These are phyloP conservation scores for Fusarium pseudograminearum DNA, from an alignment of 2,329 filamentous ascomycete species.

Conservation along the genomic window DNA sequence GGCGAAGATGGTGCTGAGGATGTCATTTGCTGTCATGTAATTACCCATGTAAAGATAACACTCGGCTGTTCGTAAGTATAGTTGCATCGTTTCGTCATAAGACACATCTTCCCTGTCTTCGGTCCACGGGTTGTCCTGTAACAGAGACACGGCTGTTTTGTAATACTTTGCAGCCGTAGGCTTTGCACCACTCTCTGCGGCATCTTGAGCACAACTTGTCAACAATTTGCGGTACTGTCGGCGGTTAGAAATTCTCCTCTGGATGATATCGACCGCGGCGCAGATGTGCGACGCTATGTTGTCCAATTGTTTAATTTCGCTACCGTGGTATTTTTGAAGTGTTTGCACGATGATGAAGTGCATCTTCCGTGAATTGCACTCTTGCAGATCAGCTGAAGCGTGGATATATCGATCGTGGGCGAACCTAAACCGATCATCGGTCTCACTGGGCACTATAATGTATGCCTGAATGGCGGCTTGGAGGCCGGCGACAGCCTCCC, in stretches of 20 bases:
- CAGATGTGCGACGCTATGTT: conserved; percentile 85
- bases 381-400: conserved; percentile 76
- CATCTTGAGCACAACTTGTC: conserved; percentile 80
- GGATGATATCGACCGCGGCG: conserved; percentile 80
- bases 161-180: conserved; percentile 88
- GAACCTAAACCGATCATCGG: conserved; percentile 89
- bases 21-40: conserved; percentile 72
- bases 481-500: conserved; percentile 80
- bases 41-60: conserved; percentile 84
- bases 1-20: conserved; percentile 77
- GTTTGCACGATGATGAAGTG: conserved; percentile 89
- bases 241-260: conserved; percentile 69
- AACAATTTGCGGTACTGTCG: conserved; percentile 79
- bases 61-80: conserved; percentile 84
- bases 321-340: conserved; percentile 76
- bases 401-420: conserved; percentile 88
- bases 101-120: conserved; percentile 76
- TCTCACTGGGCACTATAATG: conserved; percentile 83
- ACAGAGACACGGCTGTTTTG: conserved; percentile 77
- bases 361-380: conserved; percentile 81
- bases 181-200: conserved; percentile 84
- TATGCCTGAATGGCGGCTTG: conserved; percentile 84
- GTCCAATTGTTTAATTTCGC: conserved; percentile 74
- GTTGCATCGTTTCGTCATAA: conserved; percentile 86
- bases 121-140: conserved; percentile 84